Percentiles rank a stretch among this genome's conserved stretches.
Evolutionary conservation across 176 grass and related monocot species (phyloP).

Genomic region (Ensete glaucum): DNA sequence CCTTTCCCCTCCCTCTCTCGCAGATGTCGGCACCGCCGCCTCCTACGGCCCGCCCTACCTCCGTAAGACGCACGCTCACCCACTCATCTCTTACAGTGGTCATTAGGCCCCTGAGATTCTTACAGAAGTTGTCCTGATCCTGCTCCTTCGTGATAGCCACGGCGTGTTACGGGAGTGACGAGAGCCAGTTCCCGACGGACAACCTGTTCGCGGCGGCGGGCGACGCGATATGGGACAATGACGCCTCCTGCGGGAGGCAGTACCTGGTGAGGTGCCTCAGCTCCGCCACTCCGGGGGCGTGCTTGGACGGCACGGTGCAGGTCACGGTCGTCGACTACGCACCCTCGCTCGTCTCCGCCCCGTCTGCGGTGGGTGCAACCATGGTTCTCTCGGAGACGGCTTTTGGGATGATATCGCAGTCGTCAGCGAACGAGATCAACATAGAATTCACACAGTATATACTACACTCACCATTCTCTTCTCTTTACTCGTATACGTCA

Average conservation of each 20-base stretch:
- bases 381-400: constrained; percentile 22
- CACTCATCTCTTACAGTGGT: not conserved
- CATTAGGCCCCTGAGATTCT: not conserved
- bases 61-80: constrained; percentile 21
- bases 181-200: constrained; percentile 32
- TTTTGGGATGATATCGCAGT: constrained; percentile 15
- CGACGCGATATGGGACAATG: constrained; percentile 45
- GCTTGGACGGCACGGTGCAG: constrained; percentile 20
- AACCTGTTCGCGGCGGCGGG: constrained; percentile 31
- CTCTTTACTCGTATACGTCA: too few species aligned
- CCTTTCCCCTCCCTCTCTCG: constrained; percentile 14
- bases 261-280: constrained; percentile 40
- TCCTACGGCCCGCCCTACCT: constrained; percentile 41
- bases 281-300: constrained; percentile 17
- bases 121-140: not conserved
- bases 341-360: constrained; percentile 19
- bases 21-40: constrained; percentile 42
- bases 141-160: constrained; percentile 16
- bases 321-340: constrained; percentile 30
- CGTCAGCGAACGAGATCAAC: constrained; percentile 17
- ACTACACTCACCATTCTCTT: too few species aligned
- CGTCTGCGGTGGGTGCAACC: constrained; percentile 18
- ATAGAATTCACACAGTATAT: constrained; percentile 31
- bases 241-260: constrained; percentile 30
- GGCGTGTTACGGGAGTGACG: constrained; percentile 26